phyloP scores from a whole-genome alignment of 2,329 filamentous ascomycete genomes.

The Acephala macrosclerotiorum region DNA sequence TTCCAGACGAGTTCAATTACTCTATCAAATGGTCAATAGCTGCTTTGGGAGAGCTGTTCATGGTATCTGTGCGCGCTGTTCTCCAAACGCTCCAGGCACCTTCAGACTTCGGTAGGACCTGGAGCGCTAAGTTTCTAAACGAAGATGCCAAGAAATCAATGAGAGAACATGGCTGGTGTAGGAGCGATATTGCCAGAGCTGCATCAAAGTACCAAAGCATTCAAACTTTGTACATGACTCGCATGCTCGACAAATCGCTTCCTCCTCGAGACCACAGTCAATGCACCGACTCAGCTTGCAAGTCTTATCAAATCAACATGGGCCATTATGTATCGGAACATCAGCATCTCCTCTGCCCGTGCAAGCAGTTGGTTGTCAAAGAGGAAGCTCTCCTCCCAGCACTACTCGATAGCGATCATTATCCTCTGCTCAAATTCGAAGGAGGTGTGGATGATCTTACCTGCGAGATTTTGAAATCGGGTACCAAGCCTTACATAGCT shows the following conservation, averaged over 20 bases:
- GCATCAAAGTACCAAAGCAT: slow-evolving; percentile 28
- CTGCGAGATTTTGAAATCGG: slow-evolving; percentile 37
- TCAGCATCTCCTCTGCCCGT: background rate
- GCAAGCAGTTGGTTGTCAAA: background rate
- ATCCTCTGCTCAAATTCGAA: slow-evolving; percentile 30
- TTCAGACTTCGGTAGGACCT: background rate
- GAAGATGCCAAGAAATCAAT: slow-evolving; percentile 39
- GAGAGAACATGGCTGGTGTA: slow-evolving; percentile 44
- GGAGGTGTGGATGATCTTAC: slow-evolving; percentile 29
- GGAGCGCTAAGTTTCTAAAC: slow-evolving; percentile 18
- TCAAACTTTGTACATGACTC: slow-evolving; percentile 36
- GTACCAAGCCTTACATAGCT: slow-evolving; percentile 43
- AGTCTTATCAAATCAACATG: slow-evolving; percentile 44
- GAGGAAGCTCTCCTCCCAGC: background rate
- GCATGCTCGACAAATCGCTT: slow-evolving; percentile 38
- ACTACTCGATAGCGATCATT: slow-evolving; percentile 4
- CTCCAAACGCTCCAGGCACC: background rate
- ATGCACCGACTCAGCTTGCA: slow-evolving; percentile 41
- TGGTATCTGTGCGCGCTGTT: background rate
- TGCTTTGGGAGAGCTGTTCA: slow-evolving; percentile 40
- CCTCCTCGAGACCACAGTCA: slow-evolving; percentile 39
- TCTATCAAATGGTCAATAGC: slow-evolving; percentile 41
- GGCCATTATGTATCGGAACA: slow-evolving; percentile 33
- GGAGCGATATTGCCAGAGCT: slow-evolving; percentile 40
- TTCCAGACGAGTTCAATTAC: slow-evolving; percentile 35